Evolutionary conservation across 2,329 filamentous ascomycete genomes (phyloP).

Genomic region (Epichloe brachyelytri): DNA sequence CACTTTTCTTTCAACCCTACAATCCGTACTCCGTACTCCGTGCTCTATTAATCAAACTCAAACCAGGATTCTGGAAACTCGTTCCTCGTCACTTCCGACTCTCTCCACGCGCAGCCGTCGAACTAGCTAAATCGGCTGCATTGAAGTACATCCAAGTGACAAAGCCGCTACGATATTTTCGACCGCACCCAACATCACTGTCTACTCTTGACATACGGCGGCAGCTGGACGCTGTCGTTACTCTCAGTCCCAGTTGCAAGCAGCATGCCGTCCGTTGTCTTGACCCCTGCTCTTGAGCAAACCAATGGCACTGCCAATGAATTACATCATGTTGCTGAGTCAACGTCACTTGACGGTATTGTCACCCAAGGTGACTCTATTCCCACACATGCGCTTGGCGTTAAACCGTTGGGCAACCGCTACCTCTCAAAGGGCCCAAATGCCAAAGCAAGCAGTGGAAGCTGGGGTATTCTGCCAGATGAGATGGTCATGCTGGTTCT

Average conservation of each 20-base stretch:
- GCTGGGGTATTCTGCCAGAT: conserved; percentile 60
- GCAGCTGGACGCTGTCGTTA: neutral
- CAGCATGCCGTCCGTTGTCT: conserved; percentile 3
- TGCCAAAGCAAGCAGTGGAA: conserved; percentile 53
- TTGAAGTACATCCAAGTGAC: neutral
- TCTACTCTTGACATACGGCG: neutral
- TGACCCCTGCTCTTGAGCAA: neutral
- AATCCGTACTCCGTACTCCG: no score
- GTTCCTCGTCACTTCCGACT: neutral
- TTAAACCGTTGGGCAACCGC: conserved; percentile 81
- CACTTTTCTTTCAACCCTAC: neutral
- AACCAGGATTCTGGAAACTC: neutral
- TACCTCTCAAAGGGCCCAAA: conserved; percentile 52
- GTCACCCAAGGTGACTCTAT: conserved; percentile 34
- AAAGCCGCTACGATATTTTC: neutral
- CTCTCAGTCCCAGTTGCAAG: neutral
- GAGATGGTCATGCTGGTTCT: conserved; percentile 65
- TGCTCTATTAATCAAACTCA: no score
- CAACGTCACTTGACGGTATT: neutral
- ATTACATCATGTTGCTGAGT: neutral
- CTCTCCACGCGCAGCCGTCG: neutral
- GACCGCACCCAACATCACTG: neutral
- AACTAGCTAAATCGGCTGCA: neutral
- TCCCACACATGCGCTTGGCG: conserved; percentile 64
- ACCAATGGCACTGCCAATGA: neutral